Conservation (phyloP, 2,329 filamentous ascomycete species). For the Tolypocladium guangdongense region DNA sequence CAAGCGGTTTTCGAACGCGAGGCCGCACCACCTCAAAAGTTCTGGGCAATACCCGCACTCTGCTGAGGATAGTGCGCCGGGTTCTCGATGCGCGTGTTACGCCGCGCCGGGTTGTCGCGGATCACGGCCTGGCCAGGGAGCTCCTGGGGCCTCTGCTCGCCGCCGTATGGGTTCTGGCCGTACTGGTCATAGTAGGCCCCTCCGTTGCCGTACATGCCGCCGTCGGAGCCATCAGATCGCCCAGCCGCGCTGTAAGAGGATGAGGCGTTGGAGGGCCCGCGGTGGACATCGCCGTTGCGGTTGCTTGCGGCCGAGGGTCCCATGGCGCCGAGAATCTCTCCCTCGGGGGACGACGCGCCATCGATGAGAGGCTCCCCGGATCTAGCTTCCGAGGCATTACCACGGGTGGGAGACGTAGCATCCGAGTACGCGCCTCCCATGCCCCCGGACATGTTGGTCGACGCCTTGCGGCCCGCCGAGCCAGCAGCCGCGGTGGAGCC, state of each 20-base stretch:
- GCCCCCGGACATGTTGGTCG: conserved; percentile 79
- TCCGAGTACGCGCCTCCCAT: conserved; percentile 62
- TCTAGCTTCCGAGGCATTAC: conserved; percentile 54
- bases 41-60: conserved; percentile 91
- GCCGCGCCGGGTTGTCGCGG: conserved; percentile 79
- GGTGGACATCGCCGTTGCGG: conserved; percentile 60
- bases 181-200: conserved; percentile 49
- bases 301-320: conserved; percentile 60
- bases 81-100: conserved; percentile 92
- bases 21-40: conserved; percentile 54
- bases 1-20: conserved; percentile 2
- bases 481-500: conserved; percentile 62
- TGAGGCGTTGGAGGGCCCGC: conserved; percentile 89
- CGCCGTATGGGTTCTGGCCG: conserved; percentile 44
- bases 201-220: conserved; percentile 33
- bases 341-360: conserved; percentile 49
- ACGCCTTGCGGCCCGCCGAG: conserved; percentile 69
- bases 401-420: conserved; percentile 55
- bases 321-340: conserved; percentile 74
- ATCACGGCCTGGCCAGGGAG: conserved; percentile 64
- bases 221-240: conserved; percentile 59
- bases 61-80: conserved; percentile 82
- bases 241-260: conserved; percentile 83
- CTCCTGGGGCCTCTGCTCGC: conserved; percentile 32
- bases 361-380: conserved; percentile 54